Conservation (phyloP, 768 basidiomycete genomes). For the Kwoniella europaea region DNA sequence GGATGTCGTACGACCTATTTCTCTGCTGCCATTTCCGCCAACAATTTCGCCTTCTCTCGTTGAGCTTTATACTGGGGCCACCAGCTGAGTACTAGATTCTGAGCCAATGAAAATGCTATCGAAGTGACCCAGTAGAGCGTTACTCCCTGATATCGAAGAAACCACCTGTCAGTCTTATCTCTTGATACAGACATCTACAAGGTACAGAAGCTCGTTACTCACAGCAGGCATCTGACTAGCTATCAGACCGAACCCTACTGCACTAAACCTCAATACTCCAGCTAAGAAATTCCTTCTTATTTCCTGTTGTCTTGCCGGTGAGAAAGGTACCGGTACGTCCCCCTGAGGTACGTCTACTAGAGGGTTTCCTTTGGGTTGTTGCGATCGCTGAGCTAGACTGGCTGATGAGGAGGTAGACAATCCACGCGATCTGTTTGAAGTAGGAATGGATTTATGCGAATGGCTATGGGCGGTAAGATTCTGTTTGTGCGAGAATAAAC, state of each 20-base stretch:
- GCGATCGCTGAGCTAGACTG: not conserved
- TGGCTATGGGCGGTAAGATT: not conserved
- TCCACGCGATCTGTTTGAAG: not conserved
- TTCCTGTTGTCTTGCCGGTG: conserved; percentile 27
- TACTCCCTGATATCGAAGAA: conserved; percentile 47
- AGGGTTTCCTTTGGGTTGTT: not conserved
- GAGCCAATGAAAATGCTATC: conserved; percentile 55
- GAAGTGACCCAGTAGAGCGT: conserved; percentile 58
- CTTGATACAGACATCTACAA: too few species aligned
- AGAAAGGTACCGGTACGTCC: not conserved
- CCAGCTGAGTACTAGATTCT: conserved; percentile 48
- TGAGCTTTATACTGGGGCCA: conserved; percentile 18
- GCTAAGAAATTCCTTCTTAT: conserved; percentile 35
- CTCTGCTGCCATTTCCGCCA: not conserved
- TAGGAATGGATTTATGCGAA: not conserved
- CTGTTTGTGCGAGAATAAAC: not conserved
- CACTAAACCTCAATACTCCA: conserved; percentile 51
- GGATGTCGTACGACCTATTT: not conserved
- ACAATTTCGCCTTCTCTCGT: conserved; percentile 4
- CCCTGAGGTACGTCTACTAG: not conserved
- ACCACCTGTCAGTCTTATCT: not conserved
- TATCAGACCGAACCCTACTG: conserved; percentile 54
- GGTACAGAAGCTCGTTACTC: conserved; percentile 26
- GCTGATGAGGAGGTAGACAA: not conserved
- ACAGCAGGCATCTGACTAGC: conserved; percentile 57